Evolutionary conservation across 106 monocot genomes (phyloP).

Genomic region (Gastrodia elata): DNA sequence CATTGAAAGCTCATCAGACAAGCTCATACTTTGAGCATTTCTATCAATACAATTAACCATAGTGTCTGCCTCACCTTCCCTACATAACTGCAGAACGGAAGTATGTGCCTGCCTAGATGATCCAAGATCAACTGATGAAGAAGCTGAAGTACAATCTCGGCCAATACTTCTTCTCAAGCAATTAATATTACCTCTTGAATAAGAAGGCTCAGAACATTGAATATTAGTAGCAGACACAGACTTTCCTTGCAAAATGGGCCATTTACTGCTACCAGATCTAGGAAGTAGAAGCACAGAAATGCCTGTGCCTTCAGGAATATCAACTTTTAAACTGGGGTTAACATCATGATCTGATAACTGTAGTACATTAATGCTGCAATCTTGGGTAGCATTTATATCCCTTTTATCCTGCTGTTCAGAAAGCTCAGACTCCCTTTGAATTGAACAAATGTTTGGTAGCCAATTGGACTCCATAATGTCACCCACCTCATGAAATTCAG

Average conservation of each 20-base stretch:
- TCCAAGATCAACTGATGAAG: constrained; percentile 55
- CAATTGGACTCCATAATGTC: neutral
- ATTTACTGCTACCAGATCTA: constrained; percentile 47
- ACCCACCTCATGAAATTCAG: constrained; percentile 9
- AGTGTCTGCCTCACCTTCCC: constrained; percentile 18
- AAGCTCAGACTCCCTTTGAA: constrained; percentile 10
- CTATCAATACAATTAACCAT: constrained; percentile 15
- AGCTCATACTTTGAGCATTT: constrained; percentile 8
- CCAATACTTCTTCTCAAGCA: constrained; percentile 29
- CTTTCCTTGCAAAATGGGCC: constrained; percentile 54
- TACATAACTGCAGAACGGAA: constrained; percentile 26
- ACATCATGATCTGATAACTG: constrained; percentile 14
- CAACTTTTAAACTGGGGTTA: constrained; percentile 22
- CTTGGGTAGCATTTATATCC: neutral
- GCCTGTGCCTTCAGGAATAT: constrained; percentile 45
- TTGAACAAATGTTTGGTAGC: constrained; percentile 5
- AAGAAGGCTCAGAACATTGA: constrained; percentile 47
- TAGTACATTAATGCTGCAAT: constrained; percentile 1
- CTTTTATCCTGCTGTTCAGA: constrained; percentile 7
- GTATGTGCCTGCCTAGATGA: constrained; percentile 30
- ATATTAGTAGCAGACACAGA: constrained; percentile 33
- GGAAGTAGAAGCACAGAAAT: constrained; percentile 53
- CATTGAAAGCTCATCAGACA: constrained; percentile 15
- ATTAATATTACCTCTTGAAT: constrained; percentile 40
- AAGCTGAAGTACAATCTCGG: constrained; percentile 32